A percentile compares a stretch with the other conserved stretches of the same genome.
Evolutionary conservation across 257 asterid genomes (phyloP).

Genomic region (Phtheirospermum japonicum): DNA sequence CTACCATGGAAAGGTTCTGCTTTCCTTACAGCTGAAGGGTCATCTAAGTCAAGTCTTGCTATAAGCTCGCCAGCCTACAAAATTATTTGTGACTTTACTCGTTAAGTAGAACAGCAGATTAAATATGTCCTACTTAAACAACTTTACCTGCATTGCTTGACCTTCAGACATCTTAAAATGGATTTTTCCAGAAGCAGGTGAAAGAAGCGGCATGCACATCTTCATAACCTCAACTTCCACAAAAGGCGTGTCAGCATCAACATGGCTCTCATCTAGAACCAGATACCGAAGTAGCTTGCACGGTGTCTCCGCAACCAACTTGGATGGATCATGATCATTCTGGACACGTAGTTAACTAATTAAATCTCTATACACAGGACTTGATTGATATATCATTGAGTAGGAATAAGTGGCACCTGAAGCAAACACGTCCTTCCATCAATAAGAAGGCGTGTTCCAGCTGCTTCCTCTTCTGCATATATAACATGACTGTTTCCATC

Average conservation of each 20-base stretch:
- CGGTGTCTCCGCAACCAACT: constrained; percentile 95
- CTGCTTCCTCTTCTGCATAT: constrained; percentile 99
- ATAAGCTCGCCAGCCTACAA: constrained; percentile 93
- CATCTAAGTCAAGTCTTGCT: constrained; percentile 94
- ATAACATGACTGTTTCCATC: constrained; percentile 92
- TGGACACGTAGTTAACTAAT: constrained; percentile 33
- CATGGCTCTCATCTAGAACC: constrained; percentile 70
- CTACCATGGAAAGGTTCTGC: constrained; percentile 92
- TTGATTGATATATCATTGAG: constrained; percentile 16
- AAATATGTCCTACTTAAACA: constrained; percentile 15
- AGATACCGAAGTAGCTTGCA: constrained; percentile 88
- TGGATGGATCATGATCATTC: constrained; percentile 99
- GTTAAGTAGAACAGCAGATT: constrained; percentile 18
- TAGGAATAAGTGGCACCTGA: constrained; percentile 58
- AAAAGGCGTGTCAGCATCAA: constrained; percentile 91
- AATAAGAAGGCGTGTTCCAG: constrained; percentile 98
- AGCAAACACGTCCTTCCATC: constrained; percentile 99
- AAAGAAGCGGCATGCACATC: constrained; percentile 99
- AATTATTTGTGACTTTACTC: constrained; percentile 22
- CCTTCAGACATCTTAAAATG: constrained; percentile 89
- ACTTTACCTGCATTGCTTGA: constrained; percentile 98
- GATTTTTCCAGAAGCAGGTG: constrained; percentile 93
- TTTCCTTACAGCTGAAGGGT: constrained; percentile 98
- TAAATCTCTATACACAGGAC: constrained; percentile 23
- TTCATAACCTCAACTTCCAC: constrained; percentile 99